Percentiles rank a stretch among this genome's conserved stretches.
These are phyloP conservation scores for Pulveroboletus sp. DNA, from an alignment of 768 basidiomycete genomes.

Conservation along the genomic window DNA sequence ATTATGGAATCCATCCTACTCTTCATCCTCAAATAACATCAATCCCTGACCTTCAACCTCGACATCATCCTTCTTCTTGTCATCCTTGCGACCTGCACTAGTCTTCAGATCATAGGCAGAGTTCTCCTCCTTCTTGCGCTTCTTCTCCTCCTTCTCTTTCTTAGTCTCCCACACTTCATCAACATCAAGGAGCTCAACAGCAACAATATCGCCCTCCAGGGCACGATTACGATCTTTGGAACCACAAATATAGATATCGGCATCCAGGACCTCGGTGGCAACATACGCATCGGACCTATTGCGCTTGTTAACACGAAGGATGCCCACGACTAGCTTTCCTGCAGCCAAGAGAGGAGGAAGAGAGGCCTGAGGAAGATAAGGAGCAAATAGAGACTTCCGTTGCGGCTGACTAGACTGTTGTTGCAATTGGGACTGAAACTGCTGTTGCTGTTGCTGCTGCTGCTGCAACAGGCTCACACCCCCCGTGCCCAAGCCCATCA, in stretches of 20 bases:
- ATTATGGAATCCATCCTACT: constrained; percentile 43
- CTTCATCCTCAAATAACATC: constrained; percentile 96
- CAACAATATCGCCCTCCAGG: constrained; percentile 96
- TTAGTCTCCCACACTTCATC: constrained; percentile 98
- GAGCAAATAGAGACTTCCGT: constrained; percentile 97
- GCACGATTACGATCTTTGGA: constrained; percentile 99
- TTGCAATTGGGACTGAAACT: constrained; percentile 93
- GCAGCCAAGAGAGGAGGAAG: constrained; percentile 94
- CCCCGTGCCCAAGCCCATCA: constrained; percentile 85
- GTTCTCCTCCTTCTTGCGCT: constrained; percentile 99
- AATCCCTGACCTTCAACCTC: constrained; percentile 98
- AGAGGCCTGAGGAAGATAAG: constrained; percentile 96
- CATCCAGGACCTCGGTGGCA: constrained; percentile 95
- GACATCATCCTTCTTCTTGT: constrained; percentile 99
- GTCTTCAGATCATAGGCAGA: constrained; percentile 86
- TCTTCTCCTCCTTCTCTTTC: constrained; percentile 99
- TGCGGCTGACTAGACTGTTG: constrained; percentile 90
- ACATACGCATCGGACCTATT: constrained; percentile 99
- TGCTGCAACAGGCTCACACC: constrained; percentile 85
- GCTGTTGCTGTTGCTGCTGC: constrained; percentile 66
- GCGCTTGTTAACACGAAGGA: constrained; percentile 95
- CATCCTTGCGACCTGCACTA: constrained; percentile 75
- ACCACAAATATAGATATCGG: constrained; percentile 98
- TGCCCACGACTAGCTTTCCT: constrained; percentile 96
- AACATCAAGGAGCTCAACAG: constrained; percentile 95